Evolutionary conservation across 78 protist genomes (phyloP).

Genomic region (Dictyostelium citrinum): DNA sequence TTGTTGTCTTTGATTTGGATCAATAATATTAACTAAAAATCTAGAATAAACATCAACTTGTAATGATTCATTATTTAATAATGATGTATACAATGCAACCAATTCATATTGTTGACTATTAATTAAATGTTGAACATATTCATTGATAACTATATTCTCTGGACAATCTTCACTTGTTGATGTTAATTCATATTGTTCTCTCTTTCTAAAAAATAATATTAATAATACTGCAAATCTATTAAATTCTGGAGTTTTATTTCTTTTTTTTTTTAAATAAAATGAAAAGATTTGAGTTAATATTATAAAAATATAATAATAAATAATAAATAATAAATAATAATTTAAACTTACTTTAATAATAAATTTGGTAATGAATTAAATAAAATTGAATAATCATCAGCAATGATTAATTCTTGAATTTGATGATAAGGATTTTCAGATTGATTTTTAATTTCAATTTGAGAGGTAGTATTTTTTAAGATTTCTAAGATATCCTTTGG

Average conservation of each 20-base stretch:
- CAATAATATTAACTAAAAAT: conserved; percentile 43
- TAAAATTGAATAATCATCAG: conserved; percentile 10
- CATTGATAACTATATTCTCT: conserved; percentile 25
- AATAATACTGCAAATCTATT: conserved; percentile 28
- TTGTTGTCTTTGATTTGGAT: conserved; percentile 2
- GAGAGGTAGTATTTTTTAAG: conserved; percentile 8
- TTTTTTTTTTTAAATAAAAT: not conserved
- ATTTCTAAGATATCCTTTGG: conserved; percentile 33
- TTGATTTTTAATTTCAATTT: conserved; percentile 25
- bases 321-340: not conserved
- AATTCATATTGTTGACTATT: conserved; percentile 27
- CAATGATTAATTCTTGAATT: conserved; percentile 49
- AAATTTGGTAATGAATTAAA: not conserved
- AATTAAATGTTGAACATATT: conserved; percentile 50
- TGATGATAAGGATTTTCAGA: conserved; percentile 32
- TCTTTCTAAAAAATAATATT: conserved; percentile 39
- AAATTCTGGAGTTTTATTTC: conserved; percentile 18
- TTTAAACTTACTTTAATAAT: not conserved
- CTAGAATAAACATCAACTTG: conserved; percentile 33
- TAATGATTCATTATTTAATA: not conserved
- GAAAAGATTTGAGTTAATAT: not conserved
- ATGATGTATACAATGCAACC: conserved; percentile 59
- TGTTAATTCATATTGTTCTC: not conserved
- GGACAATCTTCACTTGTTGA: not conserved
- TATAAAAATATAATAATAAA: not conserved